A percentile compares a stretch with the other conserved stretches of the same genome.
Conservation (phyloP, 345 rosid genomes). For the Aquilaria sinensis region DNA sequence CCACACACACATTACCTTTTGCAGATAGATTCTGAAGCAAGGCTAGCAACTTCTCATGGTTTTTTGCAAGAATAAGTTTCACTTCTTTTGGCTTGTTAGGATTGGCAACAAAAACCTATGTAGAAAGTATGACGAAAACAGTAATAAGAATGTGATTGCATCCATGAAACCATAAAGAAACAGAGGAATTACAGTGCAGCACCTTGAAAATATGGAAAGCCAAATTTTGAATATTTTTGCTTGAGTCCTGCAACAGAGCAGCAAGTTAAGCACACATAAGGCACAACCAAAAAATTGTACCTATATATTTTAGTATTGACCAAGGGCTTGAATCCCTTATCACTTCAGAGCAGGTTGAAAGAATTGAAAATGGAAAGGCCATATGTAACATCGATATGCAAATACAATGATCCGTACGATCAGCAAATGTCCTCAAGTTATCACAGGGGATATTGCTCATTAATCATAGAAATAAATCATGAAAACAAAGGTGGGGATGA, state of each 20-base stretch:
- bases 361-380: too few species aligned
- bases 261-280: neutral
- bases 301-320: too few species aligned
- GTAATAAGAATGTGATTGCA: too few species aligned
- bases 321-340: too few species aligned
- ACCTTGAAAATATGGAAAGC: slow-evolving; percentile 99
- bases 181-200: slow-evolving; percentile 3
- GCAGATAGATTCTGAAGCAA: slow-evolving; percentile 65
- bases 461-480: too few species aligned
- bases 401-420: too few species aligned
- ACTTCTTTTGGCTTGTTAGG: slow-evolving; percentile 92
- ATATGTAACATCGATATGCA: too few species aligned
- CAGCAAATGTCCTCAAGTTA: too few species aligned
- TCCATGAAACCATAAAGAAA: neutral
- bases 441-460: too few species aligned
- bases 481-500: too few species aligned
- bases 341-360: too few species aligned
- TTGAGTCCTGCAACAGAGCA: slow-evolving; percentile 61
- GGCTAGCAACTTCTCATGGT: slow-evolving; percentile 64
- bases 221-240: slow-evolving; percentile 84
- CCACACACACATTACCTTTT: slow-evolving; percentile 47
- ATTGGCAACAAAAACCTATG: slow-evolving; percentile 92
- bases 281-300: neutral
- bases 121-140: too few species aligned
- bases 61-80: slow-evolving; percentile 78